Evolutionary conservation across 2,329 filamentous ascomycete genomes (phyloP).

Genomic region (Penicillium sp.): DNA sequence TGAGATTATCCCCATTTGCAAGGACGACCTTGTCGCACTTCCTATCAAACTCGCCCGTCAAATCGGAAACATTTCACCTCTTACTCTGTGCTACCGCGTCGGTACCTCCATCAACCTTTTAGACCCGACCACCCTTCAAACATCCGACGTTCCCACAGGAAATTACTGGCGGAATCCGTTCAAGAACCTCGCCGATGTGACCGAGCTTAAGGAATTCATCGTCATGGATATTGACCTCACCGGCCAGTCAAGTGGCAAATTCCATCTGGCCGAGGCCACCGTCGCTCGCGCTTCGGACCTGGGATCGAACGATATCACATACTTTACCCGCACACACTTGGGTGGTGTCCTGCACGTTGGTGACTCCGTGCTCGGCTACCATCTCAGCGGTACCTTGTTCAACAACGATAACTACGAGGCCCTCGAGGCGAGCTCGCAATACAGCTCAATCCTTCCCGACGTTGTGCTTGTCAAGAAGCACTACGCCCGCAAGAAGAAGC

Average conservation of each 20-base stretch:
- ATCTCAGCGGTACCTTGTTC: conserved; percentile 85
- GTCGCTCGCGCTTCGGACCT: conserved; percentile 85
- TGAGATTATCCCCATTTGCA: conserved; percentile 91
- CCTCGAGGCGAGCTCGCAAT: conserved; percentile 74
- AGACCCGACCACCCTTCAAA: conserved; percentile 88
- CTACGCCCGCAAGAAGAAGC: conserved; percentile 83
- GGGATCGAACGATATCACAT: conserved; percentile 80
- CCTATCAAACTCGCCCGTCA: conserved; percentile 86
- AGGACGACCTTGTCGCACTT: conserved; percentile 92
- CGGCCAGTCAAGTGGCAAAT: conserved; percentile 74
- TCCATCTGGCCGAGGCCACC: conserved; percentile 81
- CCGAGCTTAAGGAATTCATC: conserved; percentile 86
- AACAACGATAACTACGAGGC: conserved; percentile 85
- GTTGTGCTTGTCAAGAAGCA: conserved; percentile 96
- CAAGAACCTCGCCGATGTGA: conserved; percentile 75
- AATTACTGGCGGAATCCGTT: conserved; percentile 94
- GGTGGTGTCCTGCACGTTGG: conserved; percentile 82
- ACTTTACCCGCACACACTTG: conserved; percentile 87
- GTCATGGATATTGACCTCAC: conserved; percentile 89
- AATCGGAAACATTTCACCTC: conserved; percentile 82
- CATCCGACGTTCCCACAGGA: conserved; percentile 75
- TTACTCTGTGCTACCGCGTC: conserved; percentile 82
- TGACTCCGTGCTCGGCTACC: conserved; percentile 93
- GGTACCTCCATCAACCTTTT: conserved; percentile 88
- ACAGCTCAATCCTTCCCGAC: conserved; percentile 79